Conservation (phyloP, 2,329 filamentous ascomycete species). For the Sporothrix dimorphospora region DNA sequence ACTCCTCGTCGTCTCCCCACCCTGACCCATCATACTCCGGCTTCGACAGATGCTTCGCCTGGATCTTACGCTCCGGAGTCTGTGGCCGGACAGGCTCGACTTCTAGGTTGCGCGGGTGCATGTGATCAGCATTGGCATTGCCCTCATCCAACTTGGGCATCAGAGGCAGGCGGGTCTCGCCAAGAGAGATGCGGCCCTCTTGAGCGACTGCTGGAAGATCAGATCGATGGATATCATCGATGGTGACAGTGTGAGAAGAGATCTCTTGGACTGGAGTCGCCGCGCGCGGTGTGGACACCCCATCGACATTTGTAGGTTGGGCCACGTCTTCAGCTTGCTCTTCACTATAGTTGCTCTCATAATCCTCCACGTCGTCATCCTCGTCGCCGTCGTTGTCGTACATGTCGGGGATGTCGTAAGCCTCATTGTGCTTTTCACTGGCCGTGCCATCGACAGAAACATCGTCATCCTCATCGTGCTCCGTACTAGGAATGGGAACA, state of each 20-base stretch:
- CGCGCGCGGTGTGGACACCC: conserved; percentile 54
- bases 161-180: conserved; percentile 23
- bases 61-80: conserved; percentile 56
- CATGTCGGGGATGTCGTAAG: conserved; percentile 42
- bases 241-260: conserved; percentile 30
- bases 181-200: conserved; percentile 34
- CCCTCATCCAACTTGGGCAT: conserved; percentile 39
- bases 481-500: conserved; percentile 84
- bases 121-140: conserved; percentile 45
- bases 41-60: conserved; percentile 54
- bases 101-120: conserved; percentile 35
- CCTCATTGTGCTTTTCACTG: conserved; percentile 53
- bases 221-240: conserved; percentile 30
- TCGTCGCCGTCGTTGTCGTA: conserved; percentile 50
- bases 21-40: conserved; percentile 67
- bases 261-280: conserved; percentile 44
- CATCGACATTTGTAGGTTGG: conserved; percentile 50
- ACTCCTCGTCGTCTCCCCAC: conserved; percentile 61
- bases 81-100: conserved; percentile 43
- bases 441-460: conserved; percentile 52
- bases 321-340: conserved; percentile 40
- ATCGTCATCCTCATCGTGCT: conserved; percentile 45
- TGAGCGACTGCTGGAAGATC: conserved; percentile 29
- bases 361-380: conserved; percentile 51
- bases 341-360: conserved; percentile 62